A percentile compares a stretch with the other conserved stretches of the same genome.
These are phyloP conservation scores for Tephrocybe rancida DNA, from an alignment of 768 basidiomycete genomes.

Conservation along the genomic window DNA sequence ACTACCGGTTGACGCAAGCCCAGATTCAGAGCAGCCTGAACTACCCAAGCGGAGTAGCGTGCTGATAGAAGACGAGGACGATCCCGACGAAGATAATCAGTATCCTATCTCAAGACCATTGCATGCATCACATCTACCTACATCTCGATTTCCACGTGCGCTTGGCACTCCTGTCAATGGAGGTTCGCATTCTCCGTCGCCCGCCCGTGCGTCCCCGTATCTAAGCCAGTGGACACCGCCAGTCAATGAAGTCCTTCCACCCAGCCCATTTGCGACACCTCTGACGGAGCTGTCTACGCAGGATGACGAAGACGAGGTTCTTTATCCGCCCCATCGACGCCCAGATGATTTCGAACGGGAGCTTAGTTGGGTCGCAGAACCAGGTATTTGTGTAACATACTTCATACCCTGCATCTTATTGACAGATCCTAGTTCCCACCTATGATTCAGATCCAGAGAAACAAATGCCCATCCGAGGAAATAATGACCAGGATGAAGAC, in stretches of 20 bases:
- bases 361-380: conserved; percentile 79
- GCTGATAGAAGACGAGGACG: conserved; percentile 72
- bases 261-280: conserved; percentile 74
- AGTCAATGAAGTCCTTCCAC: conserved; percentile 61
- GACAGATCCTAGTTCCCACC: conserved; percentile 5
- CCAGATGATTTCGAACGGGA: conserved; percentile 56
- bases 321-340: conserved; percentile 57
- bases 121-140: conserved; percentile 33
- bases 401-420: conserved; percentile 4
- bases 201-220: conserved; percentile 54
- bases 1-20: conserved; percentile 13
- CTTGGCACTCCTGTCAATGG: conserved; percentile 55
- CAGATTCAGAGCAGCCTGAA: conserved; percentile 40
- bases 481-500: conserved; percentile 46
- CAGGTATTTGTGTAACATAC: conserved; percentile 48
- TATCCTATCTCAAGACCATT: conserved; percentile 43
- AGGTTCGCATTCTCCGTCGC: conserved; percentile 42
- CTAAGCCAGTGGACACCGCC: conserved; percentile 47
- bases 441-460: conserved; percentile 52
- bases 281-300: conserved; percentile 60
- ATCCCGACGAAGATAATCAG: conserved; percentile 62
- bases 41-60: conserved; percentile 58
- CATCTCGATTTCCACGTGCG: conserved; percentile 45
- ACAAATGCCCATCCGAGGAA: conserved; percentile 62
- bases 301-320: conserved; percentile 70